Percentiles rank a stretch among this genome's conserved stretches.
phyloP scores from a whole-genome alignment of 495 filamentous ascomycete species.

The Tuber microsphaerosporum region DNA sequence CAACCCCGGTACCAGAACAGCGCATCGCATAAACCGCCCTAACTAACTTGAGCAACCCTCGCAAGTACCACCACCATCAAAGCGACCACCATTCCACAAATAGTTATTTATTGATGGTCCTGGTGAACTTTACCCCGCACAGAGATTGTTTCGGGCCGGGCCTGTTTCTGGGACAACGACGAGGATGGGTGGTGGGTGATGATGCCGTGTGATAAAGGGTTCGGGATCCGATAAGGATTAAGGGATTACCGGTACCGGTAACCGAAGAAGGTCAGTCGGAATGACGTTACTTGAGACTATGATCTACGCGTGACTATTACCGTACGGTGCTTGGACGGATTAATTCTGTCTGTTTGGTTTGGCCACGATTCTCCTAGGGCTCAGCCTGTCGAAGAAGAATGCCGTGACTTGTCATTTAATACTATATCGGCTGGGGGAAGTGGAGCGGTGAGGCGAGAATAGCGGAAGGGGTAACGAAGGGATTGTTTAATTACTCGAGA shows the following conservation, averaged over 20 bases:
- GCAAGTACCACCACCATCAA: not conserved
- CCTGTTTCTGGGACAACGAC: constrained; percentile 1
- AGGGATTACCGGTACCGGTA: not conserved
- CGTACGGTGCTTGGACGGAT: not conserved
- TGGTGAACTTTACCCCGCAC: not conserved
- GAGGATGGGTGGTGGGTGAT: not conserved
- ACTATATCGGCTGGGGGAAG: not conserved
- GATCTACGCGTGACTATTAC: not conserved
- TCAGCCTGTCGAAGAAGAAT: not conserved
- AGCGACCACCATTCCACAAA: not conserved
- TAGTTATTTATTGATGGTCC: constrained; percentile 1
- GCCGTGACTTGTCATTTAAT: not conserved
- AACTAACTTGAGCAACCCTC: not conserved
- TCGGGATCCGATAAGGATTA: not conserved
- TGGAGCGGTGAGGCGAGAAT: not conserved
- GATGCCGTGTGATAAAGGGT: not conserved
- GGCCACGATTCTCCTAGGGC: not conserved
- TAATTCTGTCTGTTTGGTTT: not conserved
- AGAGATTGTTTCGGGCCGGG: not conserved
- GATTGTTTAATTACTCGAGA: not conserved
- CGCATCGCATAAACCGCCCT: not conserved
- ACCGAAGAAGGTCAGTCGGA: not conserved
- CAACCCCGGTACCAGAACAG: constrained; percentile 4
- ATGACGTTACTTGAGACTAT: not conserved
- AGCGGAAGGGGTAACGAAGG: not conserved